Evolutionary conservation across 345 rosid species (phyloP), one percentile per base, ranked within the genome.

Genomic region (Populus euphratica): DNA sequence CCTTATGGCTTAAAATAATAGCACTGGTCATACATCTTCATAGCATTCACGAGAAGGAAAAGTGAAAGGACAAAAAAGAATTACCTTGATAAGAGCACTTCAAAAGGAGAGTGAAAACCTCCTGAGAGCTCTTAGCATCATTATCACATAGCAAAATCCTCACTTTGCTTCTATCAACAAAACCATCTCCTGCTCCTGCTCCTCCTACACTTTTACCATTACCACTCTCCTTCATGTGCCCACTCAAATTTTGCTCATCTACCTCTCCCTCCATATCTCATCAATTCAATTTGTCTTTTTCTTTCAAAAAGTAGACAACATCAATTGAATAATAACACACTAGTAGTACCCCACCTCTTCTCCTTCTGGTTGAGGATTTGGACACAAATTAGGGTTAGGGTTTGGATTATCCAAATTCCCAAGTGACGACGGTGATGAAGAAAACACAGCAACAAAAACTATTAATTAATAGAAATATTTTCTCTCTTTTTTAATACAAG

Each of bases 1-100:
- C 44, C 44, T 10, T 41, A 41, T 11, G 44, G 44, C 44, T 12
- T 41, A 41, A 41, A 41, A 38, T 8, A 41, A 41, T 10, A 41
- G 44, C 44, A 41, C 14, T 47, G 11, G 11, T 47, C 14, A 47
- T 47, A 3, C 4, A 47, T 12, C 50, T 47, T 41, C 44, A 41
- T 41, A 47, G 50, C 50, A 41, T 41, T 41, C 44, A 47, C 50
- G 16, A 47, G 50, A 47, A 73, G 14, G 54, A 54, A 27, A 16
- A 81, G 56, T 50, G 35, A 33, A 33, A 33, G 5, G 23, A 62
- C 29, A 38, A 2, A 35, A 73, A 78, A 4, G 70, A 36, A 59
- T 39, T 87, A 93, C 99, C 99, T 78, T 90, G 99, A 86, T 96
- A 96, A 83, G 98, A 92, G 81, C 99, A 96, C 80, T 90, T 86